Conservation (phyloP, 768 basidiomycete genomes). For the Clathrus columnatus region DNA sequence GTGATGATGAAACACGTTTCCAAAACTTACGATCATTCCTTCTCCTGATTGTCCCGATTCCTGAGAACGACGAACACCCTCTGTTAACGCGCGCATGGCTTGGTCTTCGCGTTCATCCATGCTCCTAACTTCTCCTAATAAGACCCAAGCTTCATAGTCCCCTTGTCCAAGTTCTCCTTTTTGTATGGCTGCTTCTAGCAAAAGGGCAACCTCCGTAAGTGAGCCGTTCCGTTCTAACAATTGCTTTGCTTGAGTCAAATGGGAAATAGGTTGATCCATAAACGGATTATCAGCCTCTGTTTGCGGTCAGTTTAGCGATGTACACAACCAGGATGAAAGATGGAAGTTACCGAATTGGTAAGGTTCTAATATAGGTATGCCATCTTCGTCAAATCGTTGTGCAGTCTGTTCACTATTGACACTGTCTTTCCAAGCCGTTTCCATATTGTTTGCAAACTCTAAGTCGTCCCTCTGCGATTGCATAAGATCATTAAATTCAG, state of each 20-base stretch:
- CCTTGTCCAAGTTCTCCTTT: constrained; percentile 71
- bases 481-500: constrained; percentile 76
- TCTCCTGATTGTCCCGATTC: constrained; percentile 51
- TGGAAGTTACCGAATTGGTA: constrained; percentile 67
- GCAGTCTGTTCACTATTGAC: constrained; percentile 33
- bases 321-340: background rate
- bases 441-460: constrained; percentile 51
- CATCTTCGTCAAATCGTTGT: constrained; percentile 56
- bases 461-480: constrained; percentile 48
- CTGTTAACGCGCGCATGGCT: constrained; percentile 68
- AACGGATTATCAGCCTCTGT: constrained; percentile 69
- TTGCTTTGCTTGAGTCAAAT: constrained; percentile 63
- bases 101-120: constrained; percentile 85
- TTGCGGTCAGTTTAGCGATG: constrained; percentile 1
- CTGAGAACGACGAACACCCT: constrained; percentile 64
- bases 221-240: constrained; percentile 76
- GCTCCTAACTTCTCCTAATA: constrained; percentile 81
- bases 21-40: constrained; percentile 63
- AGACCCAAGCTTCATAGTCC: constrained; percentile 85
- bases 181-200: constrained; percentile 88
- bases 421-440: constrained; percentile 54
- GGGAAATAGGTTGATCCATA: constrained; percentile 40
- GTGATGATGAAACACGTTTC: background rate
- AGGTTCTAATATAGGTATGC: constrained; percentile 60
- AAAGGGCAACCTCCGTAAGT: constrained; percentile 74